A percentile compares a stretch with the other conserved stretches of the same genome.
Conservation (phyloP, 352 stramenopile genomes). For the Pythium scleroteichum region DNA sequence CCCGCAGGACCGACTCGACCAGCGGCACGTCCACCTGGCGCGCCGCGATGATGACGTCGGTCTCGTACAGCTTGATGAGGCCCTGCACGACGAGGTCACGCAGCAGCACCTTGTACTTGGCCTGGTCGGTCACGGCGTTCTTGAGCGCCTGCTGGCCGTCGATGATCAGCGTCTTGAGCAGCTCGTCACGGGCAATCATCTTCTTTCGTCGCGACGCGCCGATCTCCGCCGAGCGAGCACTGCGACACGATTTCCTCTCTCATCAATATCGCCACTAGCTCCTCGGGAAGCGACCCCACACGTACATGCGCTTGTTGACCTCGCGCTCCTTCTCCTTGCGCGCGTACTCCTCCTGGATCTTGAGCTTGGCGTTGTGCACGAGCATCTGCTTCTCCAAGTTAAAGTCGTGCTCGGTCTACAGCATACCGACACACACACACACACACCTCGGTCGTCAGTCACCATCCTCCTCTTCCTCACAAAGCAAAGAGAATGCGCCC, state of each 20-base stretch:
- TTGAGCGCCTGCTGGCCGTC: constrained; percentile 59
- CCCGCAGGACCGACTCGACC: constrained; percentile 86
- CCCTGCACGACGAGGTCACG: constrained; percentile 97
- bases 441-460: not conserved
- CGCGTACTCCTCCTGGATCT: constrained; percentile 97
- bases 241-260: constrained; percentile 25
- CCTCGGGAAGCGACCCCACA: not conserved
- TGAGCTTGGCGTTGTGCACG: constrained; percentile 97
- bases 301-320: constrained; percentile 91
- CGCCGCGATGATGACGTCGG: constrained; percentile 92
- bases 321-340: constrained; percentile 98
- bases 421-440: constrained; percentile 7
- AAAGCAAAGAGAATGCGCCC: too few relatives aligned
- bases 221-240: constrained; percentile 91
- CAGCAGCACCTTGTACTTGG: constrained; percentile 94
- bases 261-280: too few relatives aligned
- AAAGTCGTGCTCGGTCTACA: constrained; percentile 98
- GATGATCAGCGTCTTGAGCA: constrained; percentile 84
- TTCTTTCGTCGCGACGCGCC: constrained; percentile 95
- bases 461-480: too few relatives aligned
- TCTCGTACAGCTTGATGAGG: constrained; percentile 98
- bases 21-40: constrained; percentile 90
- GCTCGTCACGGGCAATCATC: constrained; percentile 93
- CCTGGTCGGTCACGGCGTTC: constrained; percentile 58
- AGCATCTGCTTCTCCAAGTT: constrained; percentile 99